These are phyloP conservation scores for Scutellaria minor DNA, from an alignment of 257 asterid species.

Conservation along the genomic window DNA sequence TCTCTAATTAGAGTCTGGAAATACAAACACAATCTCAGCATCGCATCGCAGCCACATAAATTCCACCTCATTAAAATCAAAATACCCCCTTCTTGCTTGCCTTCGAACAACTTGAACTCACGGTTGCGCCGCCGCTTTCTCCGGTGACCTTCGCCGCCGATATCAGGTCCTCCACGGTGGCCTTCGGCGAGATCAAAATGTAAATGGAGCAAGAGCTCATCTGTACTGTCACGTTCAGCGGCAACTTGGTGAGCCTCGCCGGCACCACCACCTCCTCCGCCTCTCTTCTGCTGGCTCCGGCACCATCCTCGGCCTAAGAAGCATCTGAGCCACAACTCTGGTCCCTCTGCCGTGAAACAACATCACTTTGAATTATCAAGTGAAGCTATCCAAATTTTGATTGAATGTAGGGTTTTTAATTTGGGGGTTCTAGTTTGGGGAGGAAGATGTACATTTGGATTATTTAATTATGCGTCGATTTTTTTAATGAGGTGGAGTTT, in stretches of 20 bases:
- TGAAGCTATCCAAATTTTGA: too few species aligned
- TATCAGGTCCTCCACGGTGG: conserved; percentile 76
- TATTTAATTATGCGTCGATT: too few species aligned
- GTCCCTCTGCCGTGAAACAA: conserved; percentile 63
- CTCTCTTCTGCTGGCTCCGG: conserved; percentile 52
- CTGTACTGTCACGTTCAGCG: conserved; percentile 74
- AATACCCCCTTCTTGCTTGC: conserved; percentile 40
- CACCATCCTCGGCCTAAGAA: conserved; percentile 78
- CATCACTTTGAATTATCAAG: conserved; percentile 38
- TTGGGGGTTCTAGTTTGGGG: too few species aligned
- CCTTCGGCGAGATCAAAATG: conserved; percentile 64
- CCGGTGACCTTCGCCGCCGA: conserved; percentile 42
- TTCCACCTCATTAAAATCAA: conserved; percentile 26
- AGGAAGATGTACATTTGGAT: too few species aligned
- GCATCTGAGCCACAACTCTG: conserved; percentile 45
- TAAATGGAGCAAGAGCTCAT: conserved; percentile 81
- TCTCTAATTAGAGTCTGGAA: too few species aligned
- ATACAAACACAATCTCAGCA: too few species aligned
- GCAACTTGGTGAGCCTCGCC: conserved; percentile 65
- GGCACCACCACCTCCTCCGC: conserved; percentile 29
- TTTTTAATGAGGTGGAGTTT: too few species aligned
- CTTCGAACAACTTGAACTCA: conserved; percentile 55
- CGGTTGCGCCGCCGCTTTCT: conserved; percentile 26
- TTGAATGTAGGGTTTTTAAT: too few species aligned
- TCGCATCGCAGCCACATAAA: too few species aligned